These are phyloP conservation scores for Sungouiozyma ichnusensis DNA, from an alignment of 805 yeast species.

Conservation along the genomic window DNA sequence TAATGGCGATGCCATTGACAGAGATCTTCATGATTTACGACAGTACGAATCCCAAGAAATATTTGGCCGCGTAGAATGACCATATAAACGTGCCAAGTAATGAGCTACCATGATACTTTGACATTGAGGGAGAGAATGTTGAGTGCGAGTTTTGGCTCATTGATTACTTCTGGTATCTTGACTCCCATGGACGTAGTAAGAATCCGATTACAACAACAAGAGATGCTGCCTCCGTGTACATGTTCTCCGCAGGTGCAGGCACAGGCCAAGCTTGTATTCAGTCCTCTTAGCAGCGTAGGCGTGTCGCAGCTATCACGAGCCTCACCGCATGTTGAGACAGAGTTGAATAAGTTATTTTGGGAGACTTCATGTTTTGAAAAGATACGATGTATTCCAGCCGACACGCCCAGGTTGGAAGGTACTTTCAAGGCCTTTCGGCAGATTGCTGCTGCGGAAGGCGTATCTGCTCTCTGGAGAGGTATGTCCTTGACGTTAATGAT, in stretches of 20 bases:
- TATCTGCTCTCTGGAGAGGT: constrained; percentile 78
- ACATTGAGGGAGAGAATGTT: constrained; percentile 51
- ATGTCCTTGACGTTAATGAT: constrained; percentile 69
- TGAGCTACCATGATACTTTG: constrained; percentile 4
- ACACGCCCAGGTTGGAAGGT: constrained; percentile 38
- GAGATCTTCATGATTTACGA: too few species aligned
- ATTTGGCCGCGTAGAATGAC: constrained; percentile 1
- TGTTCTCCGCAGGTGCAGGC: constrained; percentile 17
- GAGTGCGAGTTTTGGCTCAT: constrained; percentile 68
- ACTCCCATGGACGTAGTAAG: constrained; percentile 77
- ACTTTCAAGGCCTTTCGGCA: constrained; percentile 64
- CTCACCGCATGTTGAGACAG: constrained; percentile 15
- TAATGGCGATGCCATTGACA: too few species aligned
- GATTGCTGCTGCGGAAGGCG: constrained; percentile 66
- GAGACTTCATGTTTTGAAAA: constrained; percentile 27
- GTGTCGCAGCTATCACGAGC: constrained; percentile 1
- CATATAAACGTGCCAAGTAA: constrained; percentile 5
- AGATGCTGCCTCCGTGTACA: constrained; percentile 40
- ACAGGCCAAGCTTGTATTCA: constrained; percentile 9
- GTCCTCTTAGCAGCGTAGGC: constrained; percentile 1
- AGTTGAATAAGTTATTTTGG: constrained; percentile 17
- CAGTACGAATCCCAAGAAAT: too few species aligned
- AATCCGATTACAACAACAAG: constrained; percentile 70
- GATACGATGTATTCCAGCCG: constrained; percentile 20
- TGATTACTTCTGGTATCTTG: constrained; percentile 59